A percentile compares a stretch with the other conserved stretches of the same genome.
These are phyloP conservation scores for Kokia cookei DNA, from an alignment of 441 rosid species.

Conservation along the genomic window DNA sequence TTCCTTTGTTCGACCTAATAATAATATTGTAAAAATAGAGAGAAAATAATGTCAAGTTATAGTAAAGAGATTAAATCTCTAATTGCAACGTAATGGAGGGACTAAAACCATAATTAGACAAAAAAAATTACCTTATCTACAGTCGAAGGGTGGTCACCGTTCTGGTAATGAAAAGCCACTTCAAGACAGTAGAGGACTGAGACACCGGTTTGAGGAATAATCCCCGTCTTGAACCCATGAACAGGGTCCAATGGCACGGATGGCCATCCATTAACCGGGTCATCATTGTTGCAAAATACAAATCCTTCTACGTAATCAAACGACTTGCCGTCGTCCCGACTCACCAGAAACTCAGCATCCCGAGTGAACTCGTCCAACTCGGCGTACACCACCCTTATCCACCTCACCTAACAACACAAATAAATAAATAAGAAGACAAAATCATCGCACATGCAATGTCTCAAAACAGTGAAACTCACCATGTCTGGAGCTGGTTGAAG, in stretches of 20 bases:
- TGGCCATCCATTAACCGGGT: conserved; percentile 87
- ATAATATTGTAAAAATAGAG: too few relatives aligned
- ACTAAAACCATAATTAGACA: not conserved
- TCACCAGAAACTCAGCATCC: conserved; percentile 84
- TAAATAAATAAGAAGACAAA: conserved; percentile 1
- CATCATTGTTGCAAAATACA: conserved; percentile 77
- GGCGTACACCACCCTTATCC: conserved; percentile 80
- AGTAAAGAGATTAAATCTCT: not conserved
- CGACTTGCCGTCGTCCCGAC: conserved; percentile 37
- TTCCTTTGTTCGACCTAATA: too few relatives aligned
- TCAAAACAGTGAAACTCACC: conserved; percentile 29
- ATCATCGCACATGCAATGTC: not conserved
- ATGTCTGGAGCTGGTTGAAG: conserved; percentile 74
- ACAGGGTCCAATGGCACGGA: conserved; percentile 46
- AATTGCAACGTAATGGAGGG: not conserved
- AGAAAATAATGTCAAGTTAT: not conserved
- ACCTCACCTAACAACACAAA: conserved; percentile 61
- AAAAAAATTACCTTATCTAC: conserved; percentile 53
- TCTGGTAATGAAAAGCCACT: conserved; percentile 57
- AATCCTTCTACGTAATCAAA: conserved; percentile 91
- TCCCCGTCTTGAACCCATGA: conserved; percentile 36
- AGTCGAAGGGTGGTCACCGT: conserved; percentile 30
- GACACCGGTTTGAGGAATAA: conserved; percentile 41
- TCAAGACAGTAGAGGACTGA: conserved; percentile 87
- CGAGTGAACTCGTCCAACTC: conserved; percentile 61